A percentile compares a stretch with the other conserved stretches of the same genome.
These are phyloP conservation scores for Haematococcus lacustris DNA, from an alignment of 139 green algal species.

Conservation along the genomic window DNA sequence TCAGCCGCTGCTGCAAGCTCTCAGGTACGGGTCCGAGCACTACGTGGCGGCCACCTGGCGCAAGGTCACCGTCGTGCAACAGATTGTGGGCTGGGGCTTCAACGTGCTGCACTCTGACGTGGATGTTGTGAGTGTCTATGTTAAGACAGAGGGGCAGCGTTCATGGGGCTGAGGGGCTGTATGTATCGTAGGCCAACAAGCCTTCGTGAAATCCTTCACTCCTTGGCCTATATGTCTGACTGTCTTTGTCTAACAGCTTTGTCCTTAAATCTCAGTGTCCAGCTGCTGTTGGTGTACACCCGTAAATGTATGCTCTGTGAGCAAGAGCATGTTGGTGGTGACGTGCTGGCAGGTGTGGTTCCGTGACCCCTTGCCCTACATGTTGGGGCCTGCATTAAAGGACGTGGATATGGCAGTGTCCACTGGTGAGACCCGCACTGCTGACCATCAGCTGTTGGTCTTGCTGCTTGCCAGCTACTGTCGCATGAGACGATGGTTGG, in stretches of 20 bases:
- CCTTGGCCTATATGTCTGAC: too few relatives aligned
- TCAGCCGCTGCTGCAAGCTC: too few relatives aligned
- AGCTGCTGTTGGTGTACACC: neutral
- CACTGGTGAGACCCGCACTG: conserved; percentile 22
- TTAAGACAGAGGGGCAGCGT: too few relatives aligned
- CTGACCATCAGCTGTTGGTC: too few relatives aligned
- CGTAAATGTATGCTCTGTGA: too few relatives aligned
- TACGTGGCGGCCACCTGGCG: conserved; percentile 32
- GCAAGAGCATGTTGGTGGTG: too few relatives aligned
- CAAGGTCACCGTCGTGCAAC: conserved; percentile 32
- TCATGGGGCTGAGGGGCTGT: too few relatives aligned
- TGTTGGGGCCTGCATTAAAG: conserved; percentile 16
- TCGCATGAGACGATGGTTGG: too few relatives aligned
- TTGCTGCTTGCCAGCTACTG: too few relatives aligned
- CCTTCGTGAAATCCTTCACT: too few relatives aligned
- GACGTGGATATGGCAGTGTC: conserved; percentile 22
- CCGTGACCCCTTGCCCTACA: conserved; percentile 36
- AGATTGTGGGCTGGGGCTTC: conserved; percentile 39
- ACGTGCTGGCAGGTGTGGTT: conserved; percentile 14
- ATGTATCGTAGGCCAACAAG: too few relatives aligned
- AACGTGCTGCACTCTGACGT: conserved; percentile 35
- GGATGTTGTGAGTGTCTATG: conserved; percentile 18
- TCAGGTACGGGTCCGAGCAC: conserved; percentile 29
- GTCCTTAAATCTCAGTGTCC: neutral
- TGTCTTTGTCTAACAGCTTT: too few relatives aligned